Base-by-base conservation (phyloP, 1,284 basidiomycete species). In the Filobasidium uniguttulatum region DNA sequence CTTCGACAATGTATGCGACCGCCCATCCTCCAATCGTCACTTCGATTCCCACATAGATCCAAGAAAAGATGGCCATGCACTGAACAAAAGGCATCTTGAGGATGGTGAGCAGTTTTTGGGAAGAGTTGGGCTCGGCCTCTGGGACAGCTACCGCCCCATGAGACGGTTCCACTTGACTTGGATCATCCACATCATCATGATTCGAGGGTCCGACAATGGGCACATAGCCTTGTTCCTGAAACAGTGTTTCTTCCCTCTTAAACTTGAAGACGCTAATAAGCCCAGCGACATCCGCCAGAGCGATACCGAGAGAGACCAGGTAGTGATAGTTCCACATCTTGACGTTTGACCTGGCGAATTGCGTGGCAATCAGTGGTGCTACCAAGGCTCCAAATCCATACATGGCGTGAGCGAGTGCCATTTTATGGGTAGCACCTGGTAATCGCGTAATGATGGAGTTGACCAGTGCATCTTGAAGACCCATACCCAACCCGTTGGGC, bases 351-450 rank as follows among this genome's bases (percentile, higher is more conserved):
- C 40, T 43, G 15, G 40, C 40, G 55, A 83, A 84, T 49, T 81
- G 76, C 0, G 83, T 85, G 0, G 82, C 73, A 0, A 79, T 76
- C 3, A 85, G 71, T 0, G 82, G 83, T 0, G 80, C 69, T 10
- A 73, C 67, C 33, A 84, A 76, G 0, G 83, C 83, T 1, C 82
- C 82, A 2, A 78, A 70, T 37, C 81, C 77, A 59, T 78, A 79
- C 12, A 71, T 63, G 0, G 77, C 79, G 58, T 82, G 80, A 34
- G 79, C 59, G 35, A 82, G 61, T 43, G 78, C 78, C 78, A 83
- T 80, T 59, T 79, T 79, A 1, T 46, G 43, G 17, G 48, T 41
- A 28, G 35, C 29, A 30, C 46, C 43, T 6, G 46, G 51, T 3
- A 8, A 73, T 75, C 1, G 49, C 19, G 49, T 46, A 9, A 46